Evolutionary conservation across 768 basidiomycete genomes (phyloP).

Genomic region (Tephrocybe sp.): DNA sequence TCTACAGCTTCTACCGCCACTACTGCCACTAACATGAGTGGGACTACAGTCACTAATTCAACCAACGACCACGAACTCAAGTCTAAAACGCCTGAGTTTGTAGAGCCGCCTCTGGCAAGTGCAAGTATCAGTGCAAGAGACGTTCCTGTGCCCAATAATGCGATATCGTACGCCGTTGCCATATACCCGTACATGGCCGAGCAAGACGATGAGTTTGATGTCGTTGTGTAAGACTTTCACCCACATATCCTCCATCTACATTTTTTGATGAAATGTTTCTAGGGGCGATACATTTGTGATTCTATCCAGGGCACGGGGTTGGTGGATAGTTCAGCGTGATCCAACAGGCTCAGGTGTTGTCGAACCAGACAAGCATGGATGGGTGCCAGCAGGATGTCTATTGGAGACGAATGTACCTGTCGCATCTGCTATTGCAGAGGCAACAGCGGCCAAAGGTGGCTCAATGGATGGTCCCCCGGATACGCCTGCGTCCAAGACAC

Average conservation of each 20-base stretch:
- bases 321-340: constrained; percentile 99
- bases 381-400: constrained; percentile 97
- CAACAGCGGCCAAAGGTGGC: constrained; percentile 58
- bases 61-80: constrained; percentile 26
- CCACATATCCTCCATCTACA: constrained; percentile 17
- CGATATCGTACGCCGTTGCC: constrained; percentile 91
- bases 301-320: constrained; percentile 90
- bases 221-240: constrained; percentile 74
- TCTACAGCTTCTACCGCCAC: constrained; percentile 25
- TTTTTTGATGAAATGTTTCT: constrained; percentile 7
- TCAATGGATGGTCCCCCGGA: constrained; percentile 34
- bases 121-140: constrained; percentile 31
- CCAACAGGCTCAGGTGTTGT: constrained; percentile 79
- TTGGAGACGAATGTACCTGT: constrained; percentile 92
- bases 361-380: constrained; percentile 85
- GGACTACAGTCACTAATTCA: constrained; percentile 26
- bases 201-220: constrained; percentile 98
- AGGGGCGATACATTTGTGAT: constrained; percentile 95
- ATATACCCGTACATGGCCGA: constrained; percentile 99
- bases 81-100: constrained; percentile 15
- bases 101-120: constrained; percentile 17
- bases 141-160: constrained; percentile 41
- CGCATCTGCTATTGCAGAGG: constrained; percentile 81
- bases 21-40: constrained; percentile 20
- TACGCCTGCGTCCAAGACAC: constrained; percentile 56